Evolutionary conservation across 2,329 filamentous ascomycete genomes (phyloP).

Genomic region (Ophiostoma piceae): DNA sequence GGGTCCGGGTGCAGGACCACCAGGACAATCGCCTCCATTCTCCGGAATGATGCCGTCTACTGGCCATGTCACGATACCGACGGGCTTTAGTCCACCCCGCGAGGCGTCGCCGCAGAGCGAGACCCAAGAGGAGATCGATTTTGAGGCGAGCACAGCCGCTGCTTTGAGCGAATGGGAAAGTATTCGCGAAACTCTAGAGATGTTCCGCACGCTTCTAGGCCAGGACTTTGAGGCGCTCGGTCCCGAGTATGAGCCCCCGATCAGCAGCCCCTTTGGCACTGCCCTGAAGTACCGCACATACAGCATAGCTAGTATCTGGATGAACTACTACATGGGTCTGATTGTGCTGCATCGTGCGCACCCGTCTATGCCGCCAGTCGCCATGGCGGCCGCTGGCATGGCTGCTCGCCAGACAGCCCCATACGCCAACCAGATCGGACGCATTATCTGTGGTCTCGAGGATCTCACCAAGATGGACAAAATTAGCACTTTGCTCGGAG

Average conservation of each 20-base stretch:
- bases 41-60: slow-evolving; percentile 52
- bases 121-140: slow-evolving; percentile 49
- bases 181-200: slow-evolving; percentile 65
- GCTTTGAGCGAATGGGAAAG: slow-evolving; percentile 73
- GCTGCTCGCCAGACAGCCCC: slow-evolving; percentile 65
- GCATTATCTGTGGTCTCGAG: slow-evolving; percentile 69
- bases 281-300: slow-evolving; percentile 79
- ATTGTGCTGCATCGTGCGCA: slow-evolving; percentile 79
- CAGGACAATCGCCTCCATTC: slow-evolving; percentile 43
- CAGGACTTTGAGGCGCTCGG: slow-evolving; percentile 71
- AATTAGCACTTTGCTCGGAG: slow-evolving; percentile 72
- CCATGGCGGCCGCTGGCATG: slow-evolving; percentile 79
- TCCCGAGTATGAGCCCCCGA: slow-evolving; percentile 57
- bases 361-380: slow-evolving; percentile 84
- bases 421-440: slow-evolving; percentile 70
- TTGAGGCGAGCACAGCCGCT: slow-evolving; percentile 60
- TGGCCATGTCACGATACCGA: slow-evolving; percentile 46
- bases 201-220: slow-evolving; percentile 61
- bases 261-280: slow-evolving; percentile 73
- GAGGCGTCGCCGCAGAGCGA: slow-evolving; percentile 41
- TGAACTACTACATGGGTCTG: slow-evolving; percentile 77
- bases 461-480: slow-evolving; percentile 48
- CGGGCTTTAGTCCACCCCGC: slow-evolving; percentile 50
- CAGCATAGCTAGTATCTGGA: slow-evolving; percentile 82
- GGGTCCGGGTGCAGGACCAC: slow-evolving; percentile 26